Base-by-base conservation (phyloP, 257 asterid genomes). In the Hygrophila difformis region DNA sequence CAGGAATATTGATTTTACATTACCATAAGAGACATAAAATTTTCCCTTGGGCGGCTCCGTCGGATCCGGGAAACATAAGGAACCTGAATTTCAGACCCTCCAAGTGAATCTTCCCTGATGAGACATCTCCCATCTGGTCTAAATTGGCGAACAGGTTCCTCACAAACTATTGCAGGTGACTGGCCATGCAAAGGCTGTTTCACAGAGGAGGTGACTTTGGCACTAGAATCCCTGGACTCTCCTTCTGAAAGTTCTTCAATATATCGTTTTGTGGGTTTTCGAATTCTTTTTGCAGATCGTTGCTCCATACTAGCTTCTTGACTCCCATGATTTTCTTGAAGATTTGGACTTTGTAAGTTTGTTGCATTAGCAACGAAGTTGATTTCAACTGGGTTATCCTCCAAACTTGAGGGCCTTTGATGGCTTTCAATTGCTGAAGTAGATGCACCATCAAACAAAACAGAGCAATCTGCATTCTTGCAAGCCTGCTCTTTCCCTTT, bases 1-100 rank as follows among this genome's bases (percentile, higher is more conserved):
- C 11, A 41, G 26, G 53, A 20, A 54, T 47, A 59, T 21, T 48
- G 46, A 39, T 48, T 48, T 20, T 61, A 64, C 39, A 29, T 75
- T 88, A 89, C 97, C 97, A 68, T 43, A 40, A 88, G 82, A 46
- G 81, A 53, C 77, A 61, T 72, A 52, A 70, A 69, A 47, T 80
- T 79, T 56, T 81, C 93, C 70, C 96, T 86, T n/a, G 97, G 96
- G 44, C 97, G 93, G 56, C 97, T 61, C 49, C 96, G 78, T 42
- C 94, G 79, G 62, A 81, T 49, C 55, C 94, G 73, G 48, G 91
- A 84, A 60, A 77, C 96, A 66, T 65, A 81, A 38, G 97, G 96
- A 68, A 89, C 79, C 69, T 77, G 77, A 53, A 84, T 65, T 45
- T 91, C 97, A 47, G 73, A 77, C 62, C 94, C 97, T 52, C 95